Percentiles rank a stretch among this genome's conserved stretches.
Evolutionary conservation across 1,284 basidiomycete species (phyloP).

Genomic region (Sporisorium scitamineum): DNA sequence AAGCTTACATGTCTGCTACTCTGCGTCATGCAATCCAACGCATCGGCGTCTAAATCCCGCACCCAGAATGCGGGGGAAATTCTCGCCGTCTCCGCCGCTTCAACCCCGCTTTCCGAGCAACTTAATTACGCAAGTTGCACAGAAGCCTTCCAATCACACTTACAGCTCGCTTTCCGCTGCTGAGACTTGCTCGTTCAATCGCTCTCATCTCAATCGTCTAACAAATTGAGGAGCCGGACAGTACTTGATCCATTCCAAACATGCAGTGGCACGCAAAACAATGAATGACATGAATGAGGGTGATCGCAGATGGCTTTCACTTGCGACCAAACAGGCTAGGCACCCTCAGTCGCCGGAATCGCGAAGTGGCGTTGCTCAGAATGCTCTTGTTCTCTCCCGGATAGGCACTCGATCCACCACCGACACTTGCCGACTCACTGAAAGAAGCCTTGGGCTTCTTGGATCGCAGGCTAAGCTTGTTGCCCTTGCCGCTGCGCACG

Average conservation of each 20-base stretch:
- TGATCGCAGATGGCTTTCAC: slow-evolving; percentile 2
- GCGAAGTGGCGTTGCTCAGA: slow-evolving; percentile 23
- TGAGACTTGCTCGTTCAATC: neutral
- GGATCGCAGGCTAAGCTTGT: slow-evolving; percentile 23
- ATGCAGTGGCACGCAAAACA: neutral
- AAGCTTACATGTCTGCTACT: neutral
- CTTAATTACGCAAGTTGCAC: slow-evolving; percentile 22
- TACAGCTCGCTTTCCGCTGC: neutral
- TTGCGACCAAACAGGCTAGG: slow-evolving; percentile 36
- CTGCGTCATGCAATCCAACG: no score
- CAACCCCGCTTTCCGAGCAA: slow-evolving; percentile 13
- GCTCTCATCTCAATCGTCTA: neutral
- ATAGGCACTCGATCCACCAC: slow-evolving; percentile 7
- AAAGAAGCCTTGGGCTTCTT: slow-evolving; percentile 26
- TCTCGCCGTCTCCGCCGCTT: slow-evolving; percentile 5
- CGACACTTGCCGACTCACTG: slow-evolving; percentile 26
- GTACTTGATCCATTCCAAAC: neutral
- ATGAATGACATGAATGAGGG: neutral
- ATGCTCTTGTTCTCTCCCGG: slow-evolving; percentile 39
- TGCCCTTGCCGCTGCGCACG: slow-evolving; percentile 2
- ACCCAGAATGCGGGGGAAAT: slow-evolving; percentile 9
- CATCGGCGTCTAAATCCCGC: slow-evolving; percentile 7
- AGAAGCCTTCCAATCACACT: neutral
- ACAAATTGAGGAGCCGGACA: neutral
- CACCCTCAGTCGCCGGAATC: slow-evolving; percentile 20